Evolutionary conservation across 345 rosid genomes (phyloP).

Genomic region (Hypericum perforatum): DNA sequence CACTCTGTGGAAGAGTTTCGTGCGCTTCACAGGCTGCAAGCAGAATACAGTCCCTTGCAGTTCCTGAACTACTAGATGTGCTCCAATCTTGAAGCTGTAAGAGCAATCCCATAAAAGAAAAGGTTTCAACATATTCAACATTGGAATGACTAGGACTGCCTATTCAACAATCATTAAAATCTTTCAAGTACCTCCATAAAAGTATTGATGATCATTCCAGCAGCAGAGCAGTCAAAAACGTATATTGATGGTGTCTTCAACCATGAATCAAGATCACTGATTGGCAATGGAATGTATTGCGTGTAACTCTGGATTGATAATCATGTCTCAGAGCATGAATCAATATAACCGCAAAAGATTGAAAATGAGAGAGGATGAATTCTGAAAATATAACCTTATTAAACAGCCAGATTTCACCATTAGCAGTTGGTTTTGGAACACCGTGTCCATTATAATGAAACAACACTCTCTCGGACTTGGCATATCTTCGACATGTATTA

Average conservation of each 20-base stretch:
- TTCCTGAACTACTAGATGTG: slow-evolving; percentile 54
- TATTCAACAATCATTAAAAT: not conserved
- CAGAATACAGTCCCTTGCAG: slow-evolving; percentile 78
- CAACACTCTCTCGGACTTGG: slow-evolving; percentile 88
- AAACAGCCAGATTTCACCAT: slow-evolving; percentile 99
- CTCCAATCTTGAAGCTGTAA: slow-evolving; percentile 75
- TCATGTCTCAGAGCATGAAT: slow-evolving; percentile 11
- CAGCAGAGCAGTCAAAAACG: slow-evolving; percentile 99
- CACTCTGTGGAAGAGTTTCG: slow-evolving; percentile 96
- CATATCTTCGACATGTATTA: slow-evolving; percentile 73
- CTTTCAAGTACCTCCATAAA: slow-evolving; percentile 60
- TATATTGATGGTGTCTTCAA: slow-evolving; percentile 92
- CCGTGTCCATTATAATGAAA: slow-evolving; percentile 99
- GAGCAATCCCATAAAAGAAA: slow-evolving; percentile 17
- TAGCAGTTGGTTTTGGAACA: slow-evolving; percentile 95
- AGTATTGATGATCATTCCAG: slow-evolving; percentile 92
- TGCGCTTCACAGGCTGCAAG: slow-evolving; percentile 99
- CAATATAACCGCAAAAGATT: slow-evolving; percentile 2
- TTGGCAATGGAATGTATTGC: slow-evolving; percentile 88
- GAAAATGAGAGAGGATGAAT: not conserved
- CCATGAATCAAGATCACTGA: slow-evolving; percentile 96
- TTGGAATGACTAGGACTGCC: not conserved
- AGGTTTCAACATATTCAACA: slow-evolving; percentile 11
- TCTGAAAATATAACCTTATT: slow-evolving; percentile 54
- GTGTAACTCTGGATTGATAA: slow-evolving; percentile 68